These are phyloP conservation scores for Atalantia buxifolia DNA, from an alignment of 345 rosid species.

Conservation along the genomic window DNA sequence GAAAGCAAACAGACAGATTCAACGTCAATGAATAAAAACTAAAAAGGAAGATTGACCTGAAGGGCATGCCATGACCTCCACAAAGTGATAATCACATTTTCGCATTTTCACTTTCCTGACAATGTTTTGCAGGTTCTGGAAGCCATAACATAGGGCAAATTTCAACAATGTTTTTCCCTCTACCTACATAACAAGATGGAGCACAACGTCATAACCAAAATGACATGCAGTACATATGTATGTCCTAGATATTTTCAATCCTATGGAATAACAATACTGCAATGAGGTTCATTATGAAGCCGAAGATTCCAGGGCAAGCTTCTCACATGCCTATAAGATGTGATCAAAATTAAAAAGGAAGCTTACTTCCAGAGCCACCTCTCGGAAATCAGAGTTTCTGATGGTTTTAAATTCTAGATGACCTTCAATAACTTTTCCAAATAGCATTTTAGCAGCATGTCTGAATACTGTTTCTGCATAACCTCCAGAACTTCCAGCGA, in stretches of 20 bases:
- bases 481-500: slow-evolving; percentile 90
- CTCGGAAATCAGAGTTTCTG: slow-evolving; percentile 83
- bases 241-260: neutral
- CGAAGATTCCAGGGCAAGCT: neutral
- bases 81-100: slow-evolving; percentile 86
- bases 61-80: slow-evolving; percentile 99
- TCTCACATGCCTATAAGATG: neutral
- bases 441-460: slow-evolving; percentile 62
- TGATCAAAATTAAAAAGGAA: slow-evolving; percentile 1
- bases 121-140: slow-evolving; percentile 86
- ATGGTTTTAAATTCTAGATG: slow-evolving; percentile 65
- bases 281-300: neutral
- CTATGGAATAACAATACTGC: neutral
- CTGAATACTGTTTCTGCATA: slow-evolving; percentile 79
- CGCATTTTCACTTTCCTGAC: slow-evolving; percentile 72
- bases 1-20: neutral
- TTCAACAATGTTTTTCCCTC: slow-evolving; percentile 72
- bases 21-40: neutral
- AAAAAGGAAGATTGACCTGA: slow-evolving; percentile 47
- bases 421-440: slow-evolving; percentile 60
- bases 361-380: slow-evolving; percentile 77
- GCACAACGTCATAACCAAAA: slow-evolving; percentile 1
- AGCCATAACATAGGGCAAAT: slow-evolving; percentile 89
- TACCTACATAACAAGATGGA: slow-evolving; percentile 40
- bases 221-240: neutral